Conservation (phyloP, 345 rosid species). For the Alliaria petiolata region DNA sequence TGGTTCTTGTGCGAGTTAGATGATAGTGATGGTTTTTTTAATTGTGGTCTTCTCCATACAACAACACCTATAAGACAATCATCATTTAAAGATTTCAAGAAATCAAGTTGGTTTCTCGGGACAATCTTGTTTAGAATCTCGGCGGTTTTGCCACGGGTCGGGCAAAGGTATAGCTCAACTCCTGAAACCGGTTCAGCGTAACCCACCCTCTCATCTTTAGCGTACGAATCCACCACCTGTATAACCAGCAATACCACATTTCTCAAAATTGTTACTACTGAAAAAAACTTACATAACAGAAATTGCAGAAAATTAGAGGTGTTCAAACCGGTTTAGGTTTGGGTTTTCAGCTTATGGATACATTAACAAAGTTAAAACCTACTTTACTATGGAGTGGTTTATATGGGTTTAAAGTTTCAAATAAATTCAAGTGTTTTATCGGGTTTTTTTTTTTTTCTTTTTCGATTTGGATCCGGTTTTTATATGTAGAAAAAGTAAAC, state of each 20-base stretch:
- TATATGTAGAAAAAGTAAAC: not conserved
- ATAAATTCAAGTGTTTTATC: no score
- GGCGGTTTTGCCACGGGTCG: constrained; percentile 44
- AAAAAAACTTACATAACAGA: not conserved
- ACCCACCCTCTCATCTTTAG: constrained; percentile 70
- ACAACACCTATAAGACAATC: constrained; percentile 87
- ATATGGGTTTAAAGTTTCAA: no score
- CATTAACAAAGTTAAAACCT: no score
- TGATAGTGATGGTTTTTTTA: constrained; percentile 42
- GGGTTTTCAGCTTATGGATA: not conserved
- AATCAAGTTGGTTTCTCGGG: constrained; percentile 53
- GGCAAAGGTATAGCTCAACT: constrained; percentile 78
- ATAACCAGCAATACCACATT: not conserved
- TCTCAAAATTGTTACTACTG: not conserved
- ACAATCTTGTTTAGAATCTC: constrained; percentile 65
- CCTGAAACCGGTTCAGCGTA: constrained; percentile 71
- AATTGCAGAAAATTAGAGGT: not conserved
- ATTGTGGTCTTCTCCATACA: constrained; percentile 89
- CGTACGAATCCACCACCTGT: constrained; percentile 68
- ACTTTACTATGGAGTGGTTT: no score
- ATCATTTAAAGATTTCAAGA: constrained; percentile 52
- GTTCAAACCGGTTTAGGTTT: not conserved
- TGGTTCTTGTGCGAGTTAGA: constrained; percentile 54
- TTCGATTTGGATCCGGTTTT: not conserved
- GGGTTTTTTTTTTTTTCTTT: no score